Percentiles rank a stretch among this genome's conserved stretches.
These are phyloP conservation scores for Aegle marmelos DNA, from an alignment of 345 rosid species.

Conservation along the genomic window DNA sequence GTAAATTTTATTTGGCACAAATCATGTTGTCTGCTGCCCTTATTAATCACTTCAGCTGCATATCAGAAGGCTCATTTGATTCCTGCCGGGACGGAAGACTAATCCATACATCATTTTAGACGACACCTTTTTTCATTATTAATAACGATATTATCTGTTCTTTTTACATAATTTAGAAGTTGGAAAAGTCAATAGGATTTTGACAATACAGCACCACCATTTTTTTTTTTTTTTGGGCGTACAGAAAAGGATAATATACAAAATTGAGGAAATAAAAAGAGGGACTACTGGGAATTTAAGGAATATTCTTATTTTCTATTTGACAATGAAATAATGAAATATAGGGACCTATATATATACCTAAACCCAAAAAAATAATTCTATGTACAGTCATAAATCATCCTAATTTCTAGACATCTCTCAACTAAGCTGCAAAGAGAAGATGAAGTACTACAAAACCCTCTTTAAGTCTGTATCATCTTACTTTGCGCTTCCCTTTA, in stretches of 20 bases:
- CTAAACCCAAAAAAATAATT: background rate
- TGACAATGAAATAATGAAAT: background rate
- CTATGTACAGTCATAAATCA: background rate
- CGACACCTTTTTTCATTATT: background rate
- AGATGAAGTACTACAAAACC: background rate
- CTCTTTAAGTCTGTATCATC: background rate
- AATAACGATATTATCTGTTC: no score
- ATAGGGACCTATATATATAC: background rate
- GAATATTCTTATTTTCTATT: background rate
- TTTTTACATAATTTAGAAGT: no score
- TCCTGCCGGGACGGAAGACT: background rate
- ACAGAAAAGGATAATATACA: no score
- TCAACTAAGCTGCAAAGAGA: background rate
- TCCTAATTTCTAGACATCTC: background rate
- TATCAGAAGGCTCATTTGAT: background rate
- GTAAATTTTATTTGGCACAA: no score
- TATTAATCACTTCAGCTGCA: background rate
- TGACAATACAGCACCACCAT: no score
- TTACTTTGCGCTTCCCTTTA: constrained; percentile 14
- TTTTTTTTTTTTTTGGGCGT: background rate
- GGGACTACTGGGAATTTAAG: background rate
- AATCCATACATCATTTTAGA: background rate
- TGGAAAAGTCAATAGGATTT: no score
- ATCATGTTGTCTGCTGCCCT: background rate
- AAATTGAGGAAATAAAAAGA: background rate